A percentile compares a stretch with the other conserved stretches of the same genome.
Evolutionary conservation across 2,329 filamentous ascomycete species (phyloP).

Genomic region (Colletotrichum sp.): DNA sequence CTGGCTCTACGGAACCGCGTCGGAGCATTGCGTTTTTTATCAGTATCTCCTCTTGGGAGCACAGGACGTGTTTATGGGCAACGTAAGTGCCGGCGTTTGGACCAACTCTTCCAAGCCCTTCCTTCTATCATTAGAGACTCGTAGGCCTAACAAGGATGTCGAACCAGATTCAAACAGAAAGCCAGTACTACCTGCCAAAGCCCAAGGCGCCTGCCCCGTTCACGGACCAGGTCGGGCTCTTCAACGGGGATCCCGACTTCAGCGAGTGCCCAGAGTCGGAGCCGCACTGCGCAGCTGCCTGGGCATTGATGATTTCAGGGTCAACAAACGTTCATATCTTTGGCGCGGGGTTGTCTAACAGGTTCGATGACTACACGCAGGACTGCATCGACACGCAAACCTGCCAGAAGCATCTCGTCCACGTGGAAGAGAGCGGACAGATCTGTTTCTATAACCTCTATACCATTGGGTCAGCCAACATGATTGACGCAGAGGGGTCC

Average conservation of each 20-base stretch:
- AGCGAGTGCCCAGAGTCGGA: neutral
- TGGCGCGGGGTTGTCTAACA: slow-evolving; percentile 32
- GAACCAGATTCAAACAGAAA: slow-evolving; percentile 46
- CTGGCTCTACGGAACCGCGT: slow-evolving; percentile 27
- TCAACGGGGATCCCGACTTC: slow-evolving; percentile 15
- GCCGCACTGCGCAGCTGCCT: slow-evolving; percentile 25
- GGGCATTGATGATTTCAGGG: slow-evolving; percentile 26
- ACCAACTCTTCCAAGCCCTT: neutral
- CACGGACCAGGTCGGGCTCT: neutral
- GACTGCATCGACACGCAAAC: slow-evolving; percentile 25
- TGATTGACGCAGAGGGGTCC: neutral
- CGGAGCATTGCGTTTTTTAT: slow-evolving; percentile 40
- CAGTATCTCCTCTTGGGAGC: slow-evolving; percentile 54
- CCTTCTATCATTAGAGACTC: neutral
- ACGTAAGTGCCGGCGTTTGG: slow-evolving; percentile 28
- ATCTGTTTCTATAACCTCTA: slow-evolving; percentile 29
- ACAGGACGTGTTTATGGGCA: slow-evolving; percentile 51
- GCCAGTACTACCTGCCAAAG: slow-evolving; percentile 30
- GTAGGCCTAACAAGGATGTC: slow-evolving; percentile 23
- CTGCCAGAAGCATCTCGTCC: slow-evolving; percentile 27
- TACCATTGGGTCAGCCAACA: slow-evolving; percentile 12
- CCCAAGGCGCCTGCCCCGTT: slow-evolving; percentile 27
- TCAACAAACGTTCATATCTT: slow-evolving; percentile 26
- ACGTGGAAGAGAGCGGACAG: slow-evolving; percentile 23
- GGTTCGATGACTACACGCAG: slow-evolving; percentile 29